These are phyloP conservation scores for Hanseniaspora thailandica DNA, from an alignment of 805 yeast genomes.

Conservation along the genomic window DNA sequence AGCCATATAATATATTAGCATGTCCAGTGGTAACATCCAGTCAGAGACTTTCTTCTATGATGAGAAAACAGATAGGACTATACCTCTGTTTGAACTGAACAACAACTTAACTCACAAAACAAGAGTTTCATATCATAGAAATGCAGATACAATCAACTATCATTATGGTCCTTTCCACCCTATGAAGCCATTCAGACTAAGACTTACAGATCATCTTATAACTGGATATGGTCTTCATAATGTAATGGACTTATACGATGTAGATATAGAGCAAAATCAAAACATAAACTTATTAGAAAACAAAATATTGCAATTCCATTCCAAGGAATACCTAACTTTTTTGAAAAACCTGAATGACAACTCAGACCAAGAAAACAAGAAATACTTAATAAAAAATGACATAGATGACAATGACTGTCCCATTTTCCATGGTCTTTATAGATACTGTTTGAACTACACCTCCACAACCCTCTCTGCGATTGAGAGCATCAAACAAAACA, in stretches of 20 bases:
- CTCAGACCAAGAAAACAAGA: slow-evolving; percentile 41
- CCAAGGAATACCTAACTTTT: slow-evolving; percentile 75
- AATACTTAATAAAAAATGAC: slow-evolving; percentile 53
- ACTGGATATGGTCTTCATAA: slow-evolving; percentile 75
- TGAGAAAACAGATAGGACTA: slow-evolving; percentile 30
- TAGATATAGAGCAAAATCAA: slow-evolving; percentile 68
- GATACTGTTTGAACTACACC: slow-evolving; percentile 66
- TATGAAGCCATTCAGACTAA: slow-evolving; percentile 92
- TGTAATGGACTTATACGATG: slow-evolving; percentile 78
- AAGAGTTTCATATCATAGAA: slow-evolving; percentile 77
- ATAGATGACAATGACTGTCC: slow-evolving; percentile 87
- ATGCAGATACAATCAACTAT: slow-evolving; percentile 65
- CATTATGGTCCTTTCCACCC: slow-evolving; percentile 93
- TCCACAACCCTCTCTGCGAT: slow-evolving; percentile 91
- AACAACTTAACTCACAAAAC: slow-evolving; percentile 36
- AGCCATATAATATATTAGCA: background rate
- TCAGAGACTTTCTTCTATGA: slow-evolving; percentile 33
- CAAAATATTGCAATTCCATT: slow-evolving; percentile 49
- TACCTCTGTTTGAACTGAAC: slow-evolving; percentile 39
- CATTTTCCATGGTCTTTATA: slow-evolving; percentile 66
- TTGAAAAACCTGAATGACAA: slow-evolving; percentile 67
- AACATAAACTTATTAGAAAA: slow-evolving; percentile 39
- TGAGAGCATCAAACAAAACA: slow-evolving; percentile 64
- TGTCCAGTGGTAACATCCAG: background rate
- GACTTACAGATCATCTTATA: slow-evolving; percentile 87